Conservation (phyloP, 495 filamentous ascomycete genomes). For the Pyrenula massariospora region DNA sequence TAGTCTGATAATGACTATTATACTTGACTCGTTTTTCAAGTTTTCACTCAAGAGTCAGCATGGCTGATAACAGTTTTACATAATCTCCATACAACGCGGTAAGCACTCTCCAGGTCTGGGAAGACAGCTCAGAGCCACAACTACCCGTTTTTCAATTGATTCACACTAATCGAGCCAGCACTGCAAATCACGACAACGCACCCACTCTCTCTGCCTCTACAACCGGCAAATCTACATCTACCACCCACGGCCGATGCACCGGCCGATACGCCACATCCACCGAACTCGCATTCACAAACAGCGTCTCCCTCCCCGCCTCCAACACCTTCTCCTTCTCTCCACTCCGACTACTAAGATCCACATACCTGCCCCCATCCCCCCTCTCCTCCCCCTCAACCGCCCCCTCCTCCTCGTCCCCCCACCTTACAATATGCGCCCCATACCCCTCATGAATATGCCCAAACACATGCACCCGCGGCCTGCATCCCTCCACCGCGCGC, state of each 20-base stretch:
- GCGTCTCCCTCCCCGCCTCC: constrained; percentile 40
- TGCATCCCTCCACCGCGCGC: constrained; percentile 27
- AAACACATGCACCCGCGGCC: constrained; percentile 44
- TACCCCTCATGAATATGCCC: constrained; percentile 60
- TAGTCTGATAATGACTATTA: no score
- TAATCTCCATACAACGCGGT: no score
- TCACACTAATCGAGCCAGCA: no score
- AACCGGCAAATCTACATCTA: constrained; percentile 48
- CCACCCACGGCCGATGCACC: constrained; percentile 47
- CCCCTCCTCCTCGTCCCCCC: constrained; percentile 20
- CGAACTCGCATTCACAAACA: constrained; percentile 66
- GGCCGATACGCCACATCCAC: constrained; percentile 36
- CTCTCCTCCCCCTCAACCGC: constrained; percentile 23
- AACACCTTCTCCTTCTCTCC: constrained; percentile 18
- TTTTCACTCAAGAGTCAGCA: no score
- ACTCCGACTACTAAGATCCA: constrained; percentile 32
- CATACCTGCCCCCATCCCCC: constrained; percentile 26
- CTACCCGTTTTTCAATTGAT: no score
- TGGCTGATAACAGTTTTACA: no score
- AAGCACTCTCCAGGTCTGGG: no score
- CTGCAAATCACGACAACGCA: no score
- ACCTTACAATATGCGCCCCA: constrained; percentile 51
- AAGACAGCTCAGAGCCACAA: no score
- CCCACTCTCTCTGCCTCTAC: no score
- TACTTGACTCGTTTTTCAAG: no score